Evolutionary conservation across 345 rosid species (phyloP).

Genomic region (Noccaea caerulescens): DNA sequence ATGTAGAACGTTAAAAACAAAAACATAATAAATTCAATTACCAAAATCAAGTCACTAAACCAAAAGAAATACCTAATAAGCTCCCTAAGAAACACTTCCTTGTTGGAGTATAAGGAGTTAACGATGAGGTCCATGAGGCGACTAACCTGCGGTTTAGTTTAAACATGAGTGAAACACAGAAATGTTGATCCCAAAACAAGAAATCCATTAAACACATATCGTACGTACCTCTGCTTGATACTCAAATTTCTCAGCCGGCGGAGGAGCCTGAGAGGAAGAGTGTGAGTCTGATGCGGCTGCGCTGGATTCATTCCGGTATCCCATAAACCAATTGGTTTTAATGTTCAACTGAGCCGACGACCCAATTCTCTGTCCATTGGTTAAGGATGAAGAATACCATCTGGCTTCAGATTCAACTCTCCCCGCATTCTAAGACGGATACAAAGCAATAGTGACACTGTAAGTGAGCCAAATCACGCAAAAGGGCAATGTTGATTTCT

Average conservation of each 20-base stretch:
- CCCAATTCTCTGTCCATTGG: conserved; percentile 44
- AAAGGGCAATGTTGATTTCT: not conserved
- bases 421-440: conserved; percentile 49
- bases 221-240: conserved; percentile 90
- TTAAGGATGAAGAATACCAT: conserved; percentile 66
- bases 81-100: conserved; percentile 97
- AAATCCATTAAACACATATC: not conserved
- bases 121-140: conserved; percentile 99
- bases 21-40: not conserved
- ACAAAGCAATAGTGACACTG: not conserved
- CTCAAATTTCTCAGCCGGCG: conserved; percentile 75
- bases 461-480: conserved; percentile 7
- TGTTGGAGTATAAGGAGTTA: conserved; percentile 92
- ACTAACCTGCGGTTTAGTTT: conserved; percentile 67
- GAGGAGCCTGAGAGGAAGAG: conserved; percentile 56
- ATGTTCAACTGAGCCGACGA: conserved; percentile 43
- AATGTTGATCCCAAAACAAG: conserved; percentile 3
- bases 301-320: conserved; percentile 62
- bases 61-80: conserved; percentile 64
- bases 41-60: not conserved
- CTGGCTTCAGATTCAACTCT: conserved; percentile 49
- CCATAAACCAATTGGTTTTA: conserved; percentile 48
- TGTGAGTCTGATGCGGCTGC: conserved; percentile 73
- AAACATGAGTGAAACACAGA: not conserved
- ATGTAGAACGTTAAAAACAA: not conserved